phyloP scores from a whole-genome alignment of 164 flowering plant species.

The Aristolochia contorta region DNA sequence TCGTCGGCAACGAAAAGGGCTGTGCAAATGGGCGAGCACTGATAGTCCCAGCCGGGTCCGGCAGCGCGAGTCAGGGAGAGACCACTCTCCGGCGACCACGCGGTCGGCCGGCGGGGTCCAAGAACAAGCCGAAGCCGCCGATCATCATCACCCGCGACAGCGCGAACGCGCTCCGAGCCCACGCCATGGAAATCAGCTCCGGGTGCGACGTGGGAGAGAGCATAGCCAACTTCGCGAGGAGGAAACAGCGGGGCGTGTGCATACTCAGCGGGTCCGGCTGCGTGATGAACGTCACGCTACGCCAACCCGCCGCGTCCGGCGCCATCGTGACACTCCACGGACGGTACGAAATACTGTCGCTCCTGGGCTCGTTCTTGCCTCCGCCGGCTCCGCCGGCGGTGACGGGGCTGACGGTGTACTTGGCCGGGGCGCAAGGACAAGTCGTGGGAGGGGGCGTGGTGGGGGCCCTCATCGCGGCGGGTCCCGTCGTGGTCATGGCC shows the following conservation, averaged over 20 bases:
- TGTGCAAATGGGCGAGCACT: conserved; percentile 17
- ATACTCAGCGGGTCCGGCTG: conserved; percentile 64
- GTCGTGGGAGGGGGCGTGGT: conserved; percentile 75
- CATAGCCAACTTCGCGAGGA: conserved; percentile 52
- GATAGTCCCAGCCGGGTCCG: conserved; percentile 31
- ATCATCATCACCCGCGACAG: conserved; percentile 72
- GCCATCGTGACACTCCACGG: conserved; percentile 76
- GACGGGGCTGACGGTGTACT: conserved; percentile 63
- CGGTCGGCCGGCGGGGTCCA: conserved; percentile 81
- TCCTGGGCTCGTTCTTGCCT: conserved; percentile 70
- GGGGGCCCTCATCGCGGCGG: conserved; percentile 81
- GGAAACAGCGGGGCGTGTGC: conserved; percentile 61
- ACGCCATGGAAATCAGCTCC: conserved; percentile 77
- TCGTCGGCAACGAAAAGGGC: conserved; percentile 14
- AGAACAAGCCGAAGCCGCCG: conserved; percentile 88
- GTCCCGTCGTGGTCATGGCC: conserved; percentile 87
- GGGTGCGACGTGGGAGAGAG: conserved; percentile 74
- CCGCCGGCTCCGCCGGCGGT: conserved; percentile 76
- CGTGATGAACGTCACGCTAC: conserved; percentile 64
- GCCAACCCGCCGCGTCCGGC: conserved; percentile 60
- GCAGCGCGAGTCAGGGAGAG: conserved; percentile 44
- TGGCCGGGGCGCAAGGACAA: conserved; percentile 80
- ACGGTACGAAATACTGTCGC: conserved; percentile 71
- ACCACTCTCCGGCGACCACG: conserved; percentile 57
- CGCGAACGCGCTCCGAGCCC: conserved; percentile 66